Evolutionary conservation across 2,329 filamentous ascomycete species (phyloP).

Genomic region (Plectosphaerella plurivora): DNA sequence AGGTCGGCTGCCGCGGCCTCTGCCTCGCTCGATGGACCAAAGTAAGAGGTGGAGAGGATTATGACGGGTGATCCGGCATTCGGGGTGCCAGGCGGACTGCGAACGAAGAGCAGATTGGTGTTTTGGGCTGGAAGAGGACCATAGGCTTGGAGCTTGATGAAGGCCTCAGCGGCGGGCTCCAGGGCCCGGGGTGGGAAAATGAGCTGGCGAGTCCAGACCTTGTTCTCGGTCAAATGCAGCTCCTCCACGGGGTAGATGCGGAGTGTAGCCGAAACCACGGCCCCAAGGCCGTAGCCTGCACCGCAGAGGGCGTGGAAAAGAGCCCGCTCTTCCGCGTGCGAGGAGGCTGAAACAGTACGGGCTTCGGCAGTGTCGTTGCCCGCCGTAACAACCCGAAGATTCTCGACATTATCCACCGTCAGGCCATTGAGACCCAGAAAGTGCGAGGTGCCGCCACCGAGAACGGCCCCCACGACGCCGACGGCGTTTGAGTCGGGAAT

Average conservation of each 20-base stretch:
- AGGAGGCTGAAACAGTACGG: constrained; percentile 12
- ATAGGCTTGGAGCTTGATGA: constrained; percentile 14
- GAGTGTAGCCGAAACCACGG: constrained; percentile 23
- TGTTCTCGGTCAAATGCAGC: constrained; percentile 20
- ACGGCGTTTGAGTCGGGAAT: constrained; percentile 17
- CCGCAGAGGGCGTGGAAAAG: constrained; percentile 27
- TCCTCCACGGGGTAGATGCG: constrained; percentile 14
- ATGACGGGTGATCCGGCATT: constrained; percentile 21
- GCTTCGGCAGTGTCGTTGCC: constrained; percentile 3
- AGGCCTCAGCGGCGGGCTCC: constrained; percentile 13
- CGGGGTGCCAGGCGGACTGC: constrained; percentile 23
- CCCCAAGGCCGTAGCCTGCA: constrained; percentile 26
- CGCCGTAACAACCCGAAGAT: constrained; percentile 21
- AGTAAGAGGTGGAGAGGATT: constrained; percentile 16
- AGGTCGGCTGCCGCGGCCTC: constrained; percentile 15
- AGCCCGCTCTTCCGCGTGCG: constrained; percentile 14
- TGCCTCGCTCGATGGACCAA: constrained; percentile 17
- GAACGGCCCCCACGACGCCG: constrained; percentile 18
- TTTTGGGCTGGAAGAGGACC: constrained; percentile 6
- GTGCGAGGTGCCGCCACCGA: constrained; percentile 20
- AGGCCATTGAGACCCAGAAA: constrained; percentile 25
- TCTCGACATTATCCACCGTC: constrained; percentile 23
- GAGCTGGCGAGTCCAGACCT: constrained; percentile 24
- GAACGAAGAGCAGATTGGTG: constrained; percentile 17
- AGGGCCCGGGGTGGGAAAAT: constrained; percentile 21